A percentile compares a stretch with the other conserved stretches of the same genome.
Evolutionary conservation across 306 rosid genomes (phyloP).

Genomic region (Rosa rugosa): DNA sequence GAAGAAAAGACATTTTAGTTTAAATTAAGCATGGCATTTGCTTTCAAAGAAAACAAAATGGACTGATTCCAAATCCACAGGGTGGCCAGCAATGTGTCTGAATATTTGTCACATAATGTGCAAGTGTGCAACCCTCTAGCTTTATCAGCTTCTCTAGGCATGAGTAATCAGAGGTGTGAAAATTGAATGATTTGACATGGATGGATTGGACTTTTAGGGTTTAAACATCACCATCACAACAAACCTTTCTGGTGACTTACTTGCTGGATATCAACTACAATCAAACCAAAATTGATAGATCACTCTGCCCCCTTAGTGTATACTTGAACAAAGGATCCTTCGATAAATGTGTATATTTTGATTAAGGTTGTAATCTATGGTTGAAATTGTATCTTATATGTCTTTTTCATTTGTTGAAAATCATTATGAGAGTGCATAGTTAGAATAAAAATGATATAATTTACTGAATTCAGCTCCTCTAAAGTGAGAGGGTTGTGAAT

Average conservation of each 20-base stretch:
- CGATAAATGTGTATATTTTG: neutral
- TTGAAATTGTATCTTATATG: neutral
- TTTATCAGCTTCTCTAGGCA: neutral
- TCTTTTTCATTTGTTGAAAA: neutral
- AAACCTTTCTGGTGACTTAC: neutral
- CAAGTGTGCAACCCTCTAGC: neutral
- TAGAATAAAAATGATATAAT: too few relatives aligned
- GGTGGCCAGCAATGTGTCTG: neutral
- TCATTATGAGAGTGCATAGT: neutral
- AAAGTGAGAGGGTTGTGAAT: too few relatives aligned
- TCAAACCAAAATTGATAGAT: constrained; percentile 4
- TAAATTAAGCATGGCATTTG: neutral
- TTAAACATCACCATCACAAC: neutral
- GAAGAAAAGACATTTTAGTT: neutral
- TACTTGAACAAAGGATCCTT: neutral
- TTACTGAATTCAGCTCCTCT: too few relatives aligned
- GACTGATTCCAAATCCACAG: neutral
- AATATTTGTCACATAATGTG: neutral
- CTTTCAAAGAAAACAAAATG: constrained; percentile 8
- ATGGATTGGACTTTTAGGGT: neutral
- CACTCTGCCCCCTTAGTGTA: neutral
- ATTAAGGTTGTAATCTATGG: neutral
- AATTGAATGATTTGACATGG: neutral
- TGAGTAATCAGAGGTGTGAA: neutral
- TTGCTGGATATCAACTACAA: neutral